Base-by-base conservation (phyloP, 257 asterid genomes). In the Solanum lycopersicoides region DNA sequence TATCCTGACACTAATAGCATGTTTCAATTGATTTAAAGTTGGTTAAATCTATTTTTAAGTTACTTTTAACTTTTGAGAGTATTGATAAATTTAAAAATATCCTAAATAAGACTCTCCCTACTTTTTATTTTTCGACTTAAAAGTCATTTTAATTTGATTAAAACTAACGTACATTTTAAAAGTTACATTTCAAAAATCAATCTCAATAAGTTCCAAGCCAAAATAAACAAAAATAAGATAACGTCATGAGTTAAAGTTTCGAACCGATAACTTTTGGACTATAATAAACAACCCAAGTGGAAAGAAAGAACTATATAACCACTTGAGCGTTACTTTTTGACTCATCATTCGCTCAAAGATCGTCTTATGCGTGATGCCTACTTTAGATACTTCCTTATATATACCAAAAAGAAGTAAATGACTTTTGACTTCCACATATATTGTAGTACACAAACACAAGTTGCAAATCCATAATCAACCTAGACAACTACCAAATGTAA, bases 1-100 rank as follows among this genome's bases (percentile, higher is more conserved):
- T 14, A 14, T 47, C 8, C 15, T 14, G 20, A 47, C 8, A 0
- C 0, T 47, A 47, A 47, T 5, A 47, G 0, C 8, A 0, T 47
- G 8, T 14, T 47, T 14, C 0, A 3, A 0, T 47, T 47, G 20
- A 47, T 47, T 14, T 47, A 47, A 47, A 47, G 21, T 47, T 14
- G 59, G 3, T 47, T 14, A 47, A 47, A 14, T 47, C 0, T 47
- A 47, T 47, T 47, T 47, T 47, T 0, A 47, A 47, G 20, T 0
- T 47, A 0, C 0, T 47, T 47, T 47, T 47, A 47, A 0, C 8
- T 47, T 45, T 45, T 45, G 13, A 1, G 4, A 42, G 1, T 42
- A 13, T 42, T 12, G 16, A 0, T 1, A 14, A 47, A 47, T 47
- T 14, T 14, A 4, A 47, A 47, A 14, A 5, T 14, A 14, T 13